Evolutionary conservation across 2,329 filamentous ascomycete species (phyloP).

Genomic region (Magnaporthiopsis rhizophila): DNA sequence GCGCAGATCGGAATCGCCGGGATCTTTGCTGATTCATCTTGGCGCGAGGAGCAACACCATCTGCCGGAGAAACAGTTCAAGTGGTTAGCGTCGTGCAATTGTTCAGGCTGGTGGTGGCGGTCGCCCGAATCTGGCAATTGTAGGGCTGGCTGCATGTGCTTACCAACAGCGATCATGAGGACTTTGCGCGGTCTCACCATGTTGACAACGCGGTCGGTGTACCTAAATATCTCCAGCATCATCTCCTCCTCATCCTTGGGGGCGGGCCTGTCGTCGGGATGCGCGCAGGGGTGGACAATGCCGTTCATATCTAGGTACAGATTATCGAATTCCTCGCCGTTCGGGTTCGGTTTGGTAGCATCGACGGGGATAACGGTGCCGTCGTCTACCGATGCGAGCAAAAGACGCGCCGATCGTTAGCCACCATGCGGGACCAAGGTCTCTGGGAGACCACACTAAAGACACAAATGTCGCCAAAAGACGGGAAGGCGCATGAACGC

Average conservation of each 20-base stretch:
- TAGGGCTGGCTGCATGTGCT: slow-evolving; percentile 22
- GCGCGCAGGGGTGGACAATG: slow-evolving; percentile 97
- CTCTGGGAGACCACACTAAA: neutral
- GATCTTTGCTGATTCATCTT: slow-evolving; percentile 99
- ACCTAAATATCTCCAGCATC: slow-evolving; percentile 98
- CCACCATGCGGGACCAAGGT: no score
- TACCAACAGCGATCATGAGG: slow-evolving; percentile 94
- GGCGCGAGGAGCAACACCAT: slow-evolving; percentile 92
- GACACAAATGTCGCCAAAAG: neutral
- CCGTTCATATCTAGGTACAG: slow-evolving; percentile 99
- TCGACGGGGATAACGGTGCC: slow-evolving; percentile 80
- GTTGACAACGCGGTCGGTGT: slow-evolving; percentile 97
- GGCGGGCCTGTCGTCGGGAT: slow-evolving; percentile 86
- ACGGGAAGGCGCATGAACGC: neutral
- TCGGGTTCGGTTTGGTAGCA: slow-evolving; percentile 77
- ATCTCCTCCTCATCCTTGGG: slow-evolving; percentile 96
- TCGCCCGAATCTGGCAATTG: neutral
- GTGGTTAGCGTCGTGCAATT: slow-evolving; percentile 6
- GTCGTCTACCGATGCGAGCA: slow-evolving; percentile 42
- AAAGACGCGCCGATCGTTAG: neutral
- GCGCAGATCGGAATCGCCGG: slow-evolving; percentile 85
- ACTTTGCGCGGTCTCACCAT: slow-evolving; percentile 96
- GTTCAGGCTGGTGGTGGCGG: slow-evolving; percentile 1
- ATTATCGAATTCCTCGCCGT: slow-evolving; percentile 97
- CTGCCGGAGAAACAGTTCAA: slow-evolving; percentile 31